These are phyloP conservation scores for Scenedesmus sp. DNA, from an alignment of 163 green algal genomes.

Conservation along the genomic window DNA sequence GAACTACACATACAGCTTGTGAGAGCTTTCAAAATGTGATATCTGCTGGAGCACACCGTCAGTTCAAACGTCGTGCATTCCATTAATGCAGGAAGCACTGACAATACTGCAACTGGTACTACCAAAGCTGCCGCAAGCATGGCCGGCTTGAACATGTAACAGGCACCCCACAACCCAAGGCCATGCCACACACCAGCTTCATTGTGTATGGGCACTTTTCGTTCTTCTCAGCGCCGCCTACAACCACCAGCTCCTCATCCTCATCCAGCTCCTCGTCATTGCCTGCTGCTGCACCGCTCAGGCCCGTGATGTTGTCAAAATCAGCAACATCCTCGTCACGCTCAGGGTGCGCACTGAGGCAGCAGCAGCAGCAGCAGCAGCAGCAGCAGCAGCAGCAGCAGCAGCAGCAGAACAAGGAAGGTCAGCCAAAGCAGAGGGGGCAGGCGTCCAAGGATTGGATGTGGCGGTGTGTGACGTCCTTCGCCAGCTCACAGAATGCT, in stretches of 20 bases:
- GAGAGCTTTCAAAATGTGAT: not conserved
- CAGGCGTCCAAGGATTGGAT: too few relatives aligned
- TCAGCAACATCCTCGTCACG: slow-evolving; percentile 17
- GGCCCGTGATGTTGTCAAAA: slow-evolving; percentile 38
- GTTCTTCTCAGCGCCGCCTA: slow-evolving; percentile 1
- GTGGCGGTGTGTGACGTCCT: too few relatives aligned
- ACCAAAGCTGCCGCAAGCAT: not conserved
- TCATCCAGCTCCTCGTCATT: slow-evolving; percentile 13
- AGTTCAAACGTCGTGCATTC: not conserved
- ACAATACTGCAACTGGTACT: not conserved
- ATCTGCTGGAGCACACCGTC: not conserved
- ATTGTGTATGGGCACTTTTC: slow-evolving; percentile 40
- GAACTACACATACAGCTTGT: too few relatives aligned
- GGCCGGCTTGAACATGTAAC: not conserved
- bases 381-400: not conserved
- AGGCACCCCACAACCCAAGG: not conserved
- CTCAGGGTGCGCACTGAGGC: slow-evolving; percentile 27
- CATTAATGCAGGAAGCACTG: not conserved
- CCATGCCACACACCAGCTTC: slow-evolving; percentile 10
- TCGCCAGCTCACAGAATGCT: too few relatives aligned
- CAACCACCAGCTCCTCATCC: slow-evolving; percentile 22
- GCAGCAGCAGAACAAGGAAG: not conserved
- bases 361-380: not conserved
- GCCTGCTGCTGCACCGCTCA: not conserved
- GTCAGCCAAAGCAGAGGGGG: too few relatives aligned